A percentile compares a stretch with the other conserved stretches of the same genome.
phyloP scores from a whole-genome alignment of 176 grass and related monocot genomes.

The Ensete ventricosum region DNA sequence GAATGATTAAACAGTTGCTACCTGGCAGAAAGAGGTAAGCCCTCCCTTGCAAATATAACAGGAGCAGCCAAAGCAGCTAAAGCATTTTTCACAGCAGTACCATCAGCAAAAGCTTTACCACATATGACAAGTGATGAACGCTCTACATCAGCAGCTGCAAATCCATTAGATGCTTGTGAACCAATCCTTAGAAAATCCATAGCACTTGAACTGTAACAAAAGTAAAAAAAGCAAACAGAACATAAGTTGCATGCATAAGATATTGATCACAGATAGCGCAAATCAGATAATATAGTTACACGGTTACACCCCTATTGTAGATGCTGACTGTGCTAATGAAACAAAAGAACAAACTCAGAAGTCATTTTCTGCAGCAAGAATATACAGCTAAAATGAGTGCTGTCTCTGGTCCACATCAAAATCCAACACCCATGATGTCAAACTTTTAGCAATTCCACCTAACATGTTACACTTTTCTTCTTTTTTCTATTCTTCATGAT shows the following conservation, averaged over 20 bases:
- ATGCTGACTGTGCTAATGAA: too few relatives aligned
- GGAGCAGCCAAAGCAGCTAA: conserved; percentile 68
- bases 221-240: conserved; percentile 15
- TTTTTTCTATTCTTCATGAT: too few relatives aligned
- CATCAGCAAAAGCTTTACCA: conserved; percentile 74
- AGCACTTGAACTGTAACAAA: conserved; percentile 48
- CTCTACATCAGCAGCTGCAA: conserved; percentile 65
- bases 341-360: too few relatives aligned
- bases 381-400: too few relatives aligned
- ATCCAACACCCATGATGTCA: too few relatives aligned
- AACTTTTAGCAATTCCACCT: too few relatives aligned
- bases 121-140: conserved; percentile 70
- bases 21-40: conserved; percentile 60
- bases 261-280: neutral
- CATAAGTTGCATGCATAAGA: neutral
- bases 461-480: too few relatives aligned
- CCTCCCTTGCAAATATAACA: conserved; percentile 64
- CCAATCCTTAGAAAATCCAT: conserved; percentile 47
- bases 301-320: too few relatives aligned
- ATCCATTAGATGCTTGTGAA: conserved; percentile 47
- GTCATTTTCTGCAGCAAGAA: too few relatives aligned
- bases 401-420: too few relatives aligned
- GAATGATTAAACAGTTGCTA: conserved; percentile 20
- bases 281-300: too few relatives aligned
- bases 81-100: conserved; percentile 46